These are phyloP conservation scores for Aspergillus versicolor DNA, from an alignment of 2,329 filamentous ascomycete species.

Conservation along the genomic window DNA sequence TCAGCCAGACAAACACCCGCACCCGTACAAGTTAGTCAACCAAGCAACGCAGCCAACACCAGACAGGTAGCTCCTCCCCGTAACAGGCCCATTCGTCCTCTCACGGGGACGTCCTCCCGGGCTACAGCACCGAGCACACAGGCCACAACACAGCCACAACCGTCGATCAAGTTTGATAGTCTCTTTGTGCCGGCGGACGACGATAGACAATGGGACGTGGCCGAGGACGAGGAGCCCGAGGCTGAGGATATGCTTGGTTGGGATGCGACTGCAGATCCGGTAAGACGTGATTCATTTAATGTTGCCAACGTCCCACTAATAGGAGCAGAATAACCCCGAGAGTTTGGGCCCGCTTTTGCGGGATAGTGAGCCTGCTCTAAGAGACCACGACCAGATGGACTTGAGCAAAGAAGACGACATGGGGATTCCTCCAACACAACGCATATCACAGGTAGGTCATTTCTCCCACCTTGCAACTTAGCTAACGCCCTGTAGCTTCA, in stretches of 20 bases:
- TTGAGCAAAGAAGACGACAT: constrained; percentile 33
- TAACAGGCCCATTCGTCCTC: constrained; percentile 31
- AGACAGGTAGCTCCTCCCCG: constrained; percentile 33
- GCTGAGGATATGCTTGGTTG: constrained; percentile 62
- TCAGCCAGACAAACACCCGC: constrained; percentile 41
- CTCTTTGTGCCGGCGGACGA: constrained; percentile 63
- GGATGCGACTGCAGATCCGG: constrained; percentile 56
- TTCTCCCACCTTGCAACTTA: not conserved
- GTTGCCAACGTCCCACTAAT: not conserved
- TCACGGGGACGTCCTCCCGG: constrained; percentile 31
- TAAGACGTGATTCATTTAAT: constrained; percentile 23
- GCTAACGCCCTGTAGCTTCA: constrained; percentile 33
- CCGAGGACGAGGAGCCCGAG: constrained; percentile 54
- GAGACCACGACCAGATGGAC: constrained; percentile 12
- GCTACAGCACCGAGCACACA: constrained; percentile 8
- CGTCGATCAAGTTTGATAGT: constrained; percentile 53
- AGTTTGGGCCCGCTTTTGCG: constrained; percentile 30
- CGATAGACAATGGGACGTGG: constrained; percentile 61
- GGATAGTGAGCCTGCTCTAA: constrained; percentile 33
- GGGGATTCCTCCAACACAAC: constrained; percentile 48
- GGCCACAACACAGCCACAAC: constrained; percentile 22
- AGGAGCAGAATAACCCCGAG: constrained; percentile 28
- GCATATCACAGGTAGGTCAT: constrained; percentile 47
- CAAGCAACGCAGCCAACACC: constrained; percentile 14
- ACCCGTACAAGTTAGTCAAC: constrained; percentile 23